These are phyloP conservation scores for Daldinia eschscholtzii DNA, from an alignment of 2,329 filamentous ascomycete genomes.

Conservation along the genomic window DNA sequence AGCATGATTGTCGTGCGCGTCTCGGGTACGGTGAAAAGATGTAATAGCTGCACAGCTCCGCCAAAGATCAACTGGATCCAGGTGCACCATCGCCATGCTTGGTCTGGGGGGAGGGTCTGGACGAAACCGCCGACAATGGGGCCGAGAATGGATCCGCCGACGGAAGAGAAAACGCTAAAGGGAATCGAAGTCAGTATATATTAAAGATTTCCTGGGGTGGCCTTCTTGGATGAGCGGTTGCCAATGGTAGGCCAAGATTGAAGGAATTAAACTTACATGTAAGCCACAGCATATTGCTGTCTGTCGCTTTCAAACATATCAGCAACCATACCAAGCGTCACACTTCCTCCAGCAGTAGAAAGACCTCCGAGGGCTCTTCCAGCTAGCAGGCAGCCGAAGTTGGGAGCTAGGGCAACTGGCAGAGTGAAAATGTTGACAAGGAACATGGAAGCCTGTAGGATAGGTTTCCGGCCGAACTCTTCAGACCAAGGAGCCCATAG, in stretches of 20 bases:
- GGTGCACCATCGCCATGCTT: constrained; percentile 74
- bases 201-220: background rate
- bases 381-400: constrained; percentile 77
- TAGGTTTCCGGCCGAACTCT: constrained; percentile 81
- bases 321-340: constrained; percentile 80
- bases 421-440: constrained; percentile 84
- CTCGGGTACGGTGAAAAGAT: constrained; percentile 79
- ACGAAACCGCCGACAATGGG: constrained; percentile 84
- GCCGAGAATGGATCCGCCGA: constrained; percentile 80
- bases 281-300: constrained; percentile 82
- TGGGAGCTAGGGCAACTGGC: constrained; percentile 78
- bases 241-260: background rate
- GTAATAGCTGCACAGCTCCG: constrained; percentile 74
- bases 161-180: constrained; percentile 76
- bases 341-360: constrained; percentile 78
- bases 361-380: constrained; percentile 78
- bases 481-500: constrained; percentile 91
- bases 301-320: constrained; percentile 78
- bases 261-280: constrained; percentile 59
- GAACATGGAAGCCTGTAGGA: constrained; percentile 79
- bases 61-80: constrained; percentile 90
- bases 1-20: constrained; percentile 82
- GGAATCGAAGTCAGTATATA: constrained; percentile 10
- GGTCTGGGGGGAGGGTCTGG: constrained; percentile 67
- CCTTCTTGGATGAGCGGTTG: background rate